A percentile compares a stretch with the other conserved stretches of the same genome.
phyloP scores from a whole-genome alignment of 345 rosid species.

The Passiflora organensis region DNA sequence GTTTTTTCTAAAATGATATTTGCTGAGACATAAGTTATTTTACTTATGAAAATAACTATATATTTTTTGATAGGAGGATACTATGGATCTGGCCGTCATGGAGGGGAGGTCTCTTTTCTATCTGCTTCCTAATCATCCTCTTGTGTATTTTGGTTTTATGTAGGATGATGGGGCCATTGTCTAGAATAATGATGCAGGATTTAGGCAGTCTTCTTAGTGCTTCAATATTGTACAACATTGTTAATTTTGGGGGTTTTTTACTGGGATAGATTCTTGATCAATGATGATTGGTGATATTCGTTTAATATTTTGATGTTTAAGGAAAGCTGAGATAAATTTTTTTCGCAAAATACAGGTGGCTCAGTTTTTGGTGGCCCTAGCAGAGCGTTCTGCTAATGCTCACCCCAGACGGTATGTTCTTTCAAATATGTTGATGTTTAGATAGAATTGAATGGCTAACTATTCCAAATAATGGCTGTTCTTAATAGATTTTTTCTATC shows the following conservation, averaged over 20 bases:
- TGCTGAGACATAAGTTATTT: too few relatives aligned
- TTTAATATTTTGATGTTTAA: background rate
- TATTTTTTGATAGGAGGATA: constrained; percentile 70
- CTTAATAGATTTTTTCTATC: background rate
- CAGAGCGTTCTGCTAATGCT: constrained; percentile 60
- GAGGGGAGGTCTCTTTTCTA: constrained; percentile 61
- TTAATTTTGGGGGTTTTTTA: too few relatives aligned
- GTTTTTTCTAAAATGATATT: constrained; percentile 6
- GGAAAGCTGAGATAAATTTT: background rate
- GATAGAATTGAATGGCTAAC: background rate
- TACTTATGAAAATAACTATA: too few relatives aligned
- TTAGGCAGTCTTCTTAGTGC: background rate
- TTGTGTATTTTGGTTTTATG: background rate
- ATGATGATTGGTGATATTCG: too few relatives aligned
- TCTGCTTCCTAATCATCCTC: constrained; percentile 8
- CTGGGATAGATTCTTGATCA: too few relatives aligned
- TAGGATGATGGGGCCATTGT: background rate
- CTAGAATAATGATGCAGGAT: background rate
- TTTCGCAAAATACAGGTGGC: constrained; percentile 54
- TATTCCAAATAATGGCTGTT: background rate
- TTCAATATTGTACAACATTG: too few relatives aligned
- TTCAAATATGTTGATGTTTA: background rate
- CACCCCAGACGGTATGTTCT: constrained; percentile 64
- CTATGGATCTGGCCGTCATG: constrained; percentile 95
- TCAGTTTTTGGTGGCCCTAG: constrained; percentile 87